phyloP scores from a whole-genome alignment of 371 early-diverging fungal genomes.

The Lichtheimia corymbifera region DNA sequence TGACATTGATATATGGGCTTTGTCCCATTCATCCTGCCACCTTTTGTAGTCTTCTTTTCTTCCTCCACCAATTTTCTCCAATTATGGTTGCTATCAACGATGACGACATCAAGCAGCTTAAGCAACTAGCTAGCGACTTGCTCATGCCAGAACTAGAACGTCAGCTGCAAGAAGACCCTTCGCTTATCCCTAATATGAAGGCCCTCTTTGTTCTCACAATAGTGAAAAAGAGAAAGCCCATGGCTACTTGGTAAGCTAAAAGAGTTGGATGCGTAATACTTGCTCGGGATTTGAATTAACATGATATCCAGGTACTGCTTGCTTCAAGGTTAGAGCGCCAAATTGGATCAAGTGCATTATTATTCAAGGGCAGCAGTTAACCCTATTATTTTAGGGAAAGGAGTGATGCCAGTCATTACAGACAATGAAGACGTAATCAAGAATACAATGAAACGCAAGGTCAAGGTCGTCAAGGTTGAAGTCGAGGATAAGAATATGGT shows the following conservation, averaged over 20 bases:
- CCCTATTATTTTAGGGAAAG: conserved; percentile 22
- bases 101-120: conserved; percentile 3
- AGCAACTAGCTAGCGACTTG: conserved; percentile 25
- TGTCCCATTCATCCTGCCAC: too few species aligned
- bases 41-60: background rate
- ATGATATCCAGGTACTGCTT: conserved; percentile 31
- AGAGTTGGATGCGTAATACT: background rate
- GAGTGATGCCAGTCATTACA: conserved; percentile 35
- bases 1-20: too few species aligned
- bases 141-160: conserved; percentile 49
- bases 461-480: conserved; percentile 33
- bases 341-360: background rate
- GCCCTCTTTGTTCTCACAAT: conserved; percentile 46
- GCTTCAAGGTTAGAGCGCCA: conserved; percentile 31
- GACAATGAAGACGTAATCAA: conserved; percentile 22
- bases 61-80: background rate
- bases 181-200: conserved; percentile 47
- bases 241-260: conserved; percentile 47
- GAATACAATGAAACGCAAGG: conserved; percentile 21
- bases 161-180: conserved; percentile 35
- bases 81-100: background rate
- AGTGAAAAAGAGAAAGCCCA: conserved; percentile 31
- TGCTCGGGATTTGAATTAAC: background rate
- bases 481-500: conserved; percentile 38
- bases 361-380: background rate